Evolutionary conservation across 148 eudicot genomes (phyloP), one percentile per base, ranked within the genome.

Genomic region (Talinum fruticosum): DNA sequence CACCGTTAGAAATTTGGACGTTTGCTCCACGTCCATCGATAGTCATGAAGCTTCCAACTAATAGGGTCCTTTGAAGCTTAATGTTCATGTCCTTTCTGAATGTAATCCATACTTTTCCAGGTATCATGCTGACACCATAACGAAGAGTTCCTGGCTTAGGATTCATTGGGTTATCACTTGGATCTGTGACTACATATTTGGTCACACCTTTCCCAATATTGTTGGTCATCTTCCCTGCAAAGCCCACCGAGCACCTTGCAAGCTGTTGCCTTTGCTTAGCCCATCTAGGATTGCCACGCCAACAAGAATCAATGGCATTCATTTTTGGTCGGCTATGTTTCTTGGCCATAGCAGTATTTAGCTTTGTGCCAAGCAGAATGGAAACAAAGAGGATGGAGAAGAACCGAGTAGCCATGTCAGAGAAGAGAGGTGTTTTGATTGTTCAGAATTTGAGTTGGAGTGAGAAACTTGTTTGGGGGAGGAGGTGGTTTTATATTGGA

Each of bases 281-380:
- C 96, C 97, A 94, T 24, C 70, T 72, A 8, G 89, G 84, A 53
- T 89, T 89, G 12, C 77, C 30, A n/a, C 93, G 80, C 98, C 98
- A 94, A 75, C 96, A 94, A 5, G 74, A 44, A 37, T 94, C 97
- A 6, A 94, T 94, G 66, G 85, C 84, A 35, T 93, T 93, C 69
- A 86, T 57, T 32, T 65, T 78, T 70, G 80, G 29, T 5, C 49
- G 80, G 49, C 61, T 53, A 10, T 66, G 23, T 65, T 54, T 77
- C 80, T 69, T 64, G 19, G 81, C 84, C 38, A 68, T 57, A 54
- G 59, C 64, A 1, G 66, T 19, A 7, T 38, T 21, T 36, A 78
- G 74, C 33, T 12, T 49, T 69, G 74, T 77, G 45, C 69, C 74
- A 19, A 82, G 78, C 68, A 78, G 53, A 68, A 34, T 12, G 29